These are phyloP conservation scores for Lepidium sativum DNA, from an alignment of 345 rosid species.

Conservation along the genomic window DNA sequence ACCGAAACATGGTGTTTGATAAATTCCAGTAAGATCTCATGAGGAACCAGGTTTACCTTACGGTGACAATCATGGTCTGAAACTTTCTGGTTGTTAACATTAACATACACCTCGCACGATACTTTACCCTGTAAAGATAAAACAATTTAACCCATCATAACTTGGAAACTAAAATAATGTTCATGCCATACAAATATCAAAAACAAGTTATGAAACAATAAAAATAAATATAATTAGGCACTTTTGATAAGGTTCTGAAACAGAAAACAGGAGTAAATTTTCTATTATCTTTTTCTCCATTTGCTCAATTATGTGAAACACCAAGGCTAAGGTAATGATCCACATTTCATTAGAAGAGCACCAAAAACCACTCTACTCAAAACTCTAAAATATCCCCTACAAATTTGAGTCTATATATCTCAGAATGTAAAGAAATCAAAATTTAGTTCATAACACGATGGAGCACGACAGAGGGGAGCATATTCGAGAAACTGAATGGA, in stretches of 20 bases:
- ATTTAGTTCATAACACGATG: neutral
- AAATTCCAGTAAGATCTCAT: neutral
- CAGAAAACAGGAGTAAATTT: too few species aligned
- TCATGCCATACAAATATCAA: neutral
- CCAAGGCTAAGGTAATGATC: neutral
- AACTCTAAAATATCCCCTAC: neutral
- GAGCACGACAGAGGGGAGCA: neutral
- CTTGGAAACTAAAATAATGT: neutral
- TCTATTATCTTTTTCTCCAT: neutral
- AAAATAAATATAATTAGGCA: neutral
- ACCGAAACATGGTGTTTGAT: neutral
- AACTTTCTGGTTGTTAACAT: constrained; percentile 50
- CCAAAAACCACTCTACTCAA: neutral
- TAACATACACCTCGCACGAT: constrained; percentile 64
- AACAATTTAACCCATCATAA: neutral
- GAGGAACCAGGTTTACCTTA: constrained; percentile 35
- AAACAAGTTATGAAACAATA: neutral
- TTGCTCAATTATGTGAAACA: neutral
- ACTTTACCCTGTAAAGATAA: constrained; percentile 45
- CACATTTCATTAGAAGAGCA: neutral
- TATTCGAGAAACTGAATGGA: neutral
- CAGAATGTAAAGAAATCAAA: neutral
- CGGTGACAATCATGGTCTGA: constrained; percentile 55
- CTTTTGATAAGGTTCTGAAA: too few species aligned
- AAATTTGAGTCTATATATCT: neutral